Evolutionary conservation across 306 rosid genomes (phyloP).

Genomic region (Cucumis sativus): DNA sequence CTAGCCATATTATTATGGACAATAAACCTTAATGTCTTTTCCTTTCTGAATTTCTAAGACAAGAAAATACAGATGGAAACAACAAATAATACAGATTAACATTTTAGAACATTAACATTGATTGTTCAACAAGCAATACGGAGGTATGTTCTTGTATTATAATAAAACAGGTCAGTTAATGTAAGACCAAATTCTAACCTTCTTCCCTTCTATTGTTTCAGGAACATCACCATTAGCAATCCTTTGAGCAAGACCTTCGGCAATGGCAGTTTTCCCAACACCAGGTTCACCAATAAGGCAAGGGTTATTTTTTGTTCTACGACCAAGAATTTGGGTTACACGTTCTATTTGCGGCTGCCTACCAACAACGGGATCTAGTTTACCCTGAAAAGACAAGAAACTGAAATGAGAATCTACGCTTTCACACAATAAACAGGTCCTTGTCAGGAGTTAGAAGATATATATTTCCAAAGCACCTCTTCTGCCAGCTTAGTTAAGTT

Average conservation of each 20-base stretch:
- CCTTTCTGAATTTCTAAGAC: not conserved
- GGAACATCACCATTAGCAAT: slow-evolving; percentile 92
- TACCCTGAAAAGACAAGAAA: slow-evolving; percentile 38
- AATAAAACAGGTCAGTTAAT: not conserved
- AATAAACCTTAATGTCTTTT: not conserved
- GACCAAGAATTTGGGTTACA: slow-evolving; percentile 84
- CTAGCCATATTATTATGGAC: not conserved
- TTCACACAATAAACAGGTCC: not conserved
- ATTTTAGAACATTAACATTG: not conserved
- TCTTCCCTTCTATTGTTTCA: slow-evolving; percentile 93
- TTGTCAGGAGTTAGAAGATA: not conserved
- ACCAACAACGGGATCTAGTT: slow-evolving; percentile 94
- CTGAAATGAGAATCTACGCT: not conserved
- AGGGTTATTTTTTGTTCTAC: slow-evolving; percentile 86
- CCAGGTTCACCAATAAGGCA: slow-evolving; percentile 98
- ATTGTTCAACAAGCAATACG: not conserved
- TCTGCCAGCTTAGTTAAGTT: slow-evolving; percentile 92
- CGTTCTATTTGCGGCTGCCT: slow-evolving; percentile 92
- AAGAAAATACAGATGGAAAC: not conserved
- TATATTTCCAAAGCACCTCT: slow-evolving; percentile 40
- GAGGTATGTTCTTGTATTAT: not conserved
- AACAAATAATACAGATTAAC: not conserved
- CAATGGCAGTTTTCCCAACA: slow-evolving; percentile 94
- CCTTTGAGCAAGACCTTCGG: slow-evolving; percentile 95
- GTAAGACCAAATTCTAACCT: slow-evolving; percentile 33